Conservation (phyloP, 192 early-diverging fungal genomes). For the Diversispora epigaea region DNA sequence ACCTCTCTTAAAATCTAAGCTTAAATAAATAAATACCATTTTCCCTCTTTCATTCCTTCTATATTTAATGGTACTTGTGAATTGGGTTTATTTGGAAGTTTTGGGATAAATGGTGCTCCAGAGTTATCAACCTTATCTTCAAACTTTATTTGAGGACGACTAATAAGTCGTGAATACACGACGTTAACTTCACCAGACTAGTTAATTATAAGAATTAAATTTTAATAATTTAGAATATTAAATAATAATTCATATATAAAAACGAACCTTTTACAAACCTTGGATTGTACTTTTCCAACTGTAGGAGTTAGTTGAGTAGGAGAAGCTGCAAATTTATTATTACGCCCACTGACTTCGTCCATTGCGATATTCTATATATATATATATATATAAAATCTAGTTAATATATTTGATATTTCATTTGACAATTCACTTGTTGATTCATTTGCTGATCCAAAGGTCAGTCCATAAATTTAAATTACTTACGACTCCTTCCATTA, state of each 20-base stretch:
- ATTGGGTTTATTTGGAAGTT: conserved; percentile 80
- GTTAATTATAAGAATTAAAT: background rate
- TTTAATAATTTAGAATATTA: background rate
- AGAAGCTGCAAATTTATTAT: conserved; percentile 39
- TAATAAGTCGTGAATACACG: conserved; percentile 70
- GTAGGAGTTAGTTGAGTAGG: conserved; percentile 48
- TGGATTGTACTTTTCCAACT: conserved; percentile 43
- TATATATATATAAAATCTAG: too few relatives aligned
- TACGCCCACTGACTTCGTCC: conserved; percentile 64
- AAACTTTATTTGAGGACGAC: conserved; percentile 87
- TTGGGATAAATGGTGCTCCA: conserved; percentile 71
- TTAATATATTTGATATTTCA: too few relatives aligned
- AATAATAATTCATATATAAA: background rate
- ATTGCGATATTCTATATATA: conserved; percentile 65
- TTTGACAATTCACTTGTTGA: background rate
- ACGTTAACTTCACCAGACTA: conserved; percentile 37
- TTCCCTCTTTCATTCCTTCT: background rate
- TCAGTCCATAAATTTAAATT: too few relatives aligned
- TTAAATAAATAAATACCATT: background rate
- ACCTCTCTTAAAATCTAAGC: background rate
- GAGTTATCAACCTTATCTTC: conserved; percentile 88
- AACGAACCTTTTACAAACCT: background rate
- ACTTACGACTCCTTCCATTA: conserved; percentile 8
- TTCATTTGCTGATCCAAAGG: too few relatives aligned
- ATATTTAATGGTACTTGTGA: conserved; percentile 72